phyloP scores from a whole-genome alignment of 1,139 yeast species.

The Yarrowia galli region DNA sequence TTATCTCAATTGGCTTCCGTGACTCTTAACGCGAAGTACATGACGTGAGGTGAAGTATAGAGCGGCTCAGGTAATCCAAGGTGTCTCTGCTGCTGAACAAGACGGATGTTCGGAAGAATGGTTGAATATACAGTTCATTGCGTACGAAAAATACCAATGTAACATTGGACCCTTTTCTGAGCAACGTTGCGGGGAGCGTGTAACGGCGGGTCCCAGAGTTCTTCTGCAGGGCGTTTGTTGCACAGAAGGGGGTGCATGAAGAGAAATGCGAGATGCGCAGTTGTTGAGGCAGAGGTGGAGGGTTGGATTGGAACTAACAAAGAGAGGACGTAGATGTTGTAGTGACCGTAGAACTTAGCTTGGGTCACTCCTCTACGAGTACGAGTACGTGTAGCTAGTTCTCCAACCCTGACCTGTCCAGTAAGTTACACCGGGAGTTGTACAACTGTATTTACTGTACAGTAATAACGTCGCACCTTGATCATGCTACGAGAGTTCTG shows the following conservation, averaged over 20 bases:
- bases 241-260: not conserved
- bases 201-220: not conserved
- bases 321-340: no score
- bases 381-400: not conserved
- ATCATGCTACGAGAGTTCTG: not conserved
- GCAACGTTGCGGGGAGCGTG: not conserved
- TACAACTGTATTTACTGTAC: no score
- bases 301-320: no score
- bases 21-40: no score
- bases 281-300: not conserved
- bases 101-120: no score
- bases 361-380: not conserved
- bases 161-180: not conserved
- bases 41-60: no score
- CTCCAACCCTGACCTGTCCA: not conserved
- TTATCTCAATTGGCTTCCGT: no score
- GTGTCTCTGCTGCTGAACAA: no score
- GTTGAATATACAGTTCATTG: not conserved
- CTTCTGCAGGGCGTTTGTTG: not conserved
- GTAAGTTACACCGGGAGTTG: no score
- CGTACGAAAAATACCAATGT: not conserved
- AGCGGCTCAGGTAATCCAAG: no score
- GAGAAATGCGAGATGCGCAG: not conserved
- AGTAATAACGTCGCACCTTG: not conserved
- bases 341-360: not conserved